Evolutionary conservation across 768 basidiomycete species (phyloP), one percentile per base, ranked within the genome.

Genomic region (Suillus discolor): DNA sequence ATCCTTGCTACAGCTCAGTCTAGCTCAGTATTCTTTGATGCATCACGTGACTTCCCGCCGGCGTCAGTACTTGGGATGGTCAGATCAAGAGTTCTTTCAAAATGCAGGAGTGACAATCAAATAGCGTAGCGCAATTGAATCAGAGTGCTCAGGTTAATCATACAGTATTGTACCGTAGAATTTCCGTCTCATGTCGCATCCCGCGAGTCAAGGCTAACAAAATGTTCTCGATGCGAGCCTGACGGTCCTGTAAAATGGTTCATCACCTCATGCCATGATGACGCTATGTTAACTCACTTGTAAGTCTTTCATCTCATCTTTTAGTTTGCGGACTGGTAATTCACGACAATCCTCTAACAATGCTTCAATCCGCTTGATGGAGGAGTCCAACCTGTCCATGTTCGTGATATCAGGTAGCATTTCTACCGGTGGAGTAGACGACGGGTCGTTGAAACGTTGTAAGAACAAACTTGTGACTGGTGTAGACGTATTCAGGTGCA

Each of bases 301-400:
- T 36, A 94, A 75, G 72, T 94, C 93, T 73, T 88, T 92, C 85
- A 95, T 90, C 75, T 94, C 92, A 3, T 90, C 89, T 75, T 86
- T 89, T 44, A 95, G 78, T 67, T 77, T 83, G 42, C 84, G 82
- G 23, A 92, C 84, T 8, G 92, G 91, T 67, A 92, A 68, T 51
- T 84, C 82, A 36, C 82, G 82, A 54, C 90, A 82, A 60, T 87
- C 86, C 55, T 91, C 89, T 65, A 93, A 71, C 65, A 91, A 71
- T 28, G 78, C 74, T 74, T 93, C 90, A 47, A 93, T 73, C 65
- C 82, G 81, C 68, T 78, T 85, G 60, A 88, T 65, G 38, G 80
- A 83, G 7, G 79, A 78, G 65, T 85, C 87, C 7, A 81, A 72
- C 61, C 71, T 76, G n/a, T 78, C 75, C 45, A 73, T 49, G 36